phyloP scores from a whole-genome alignment of 2,329 filamentous ascomycete species.

The Fusarium brevicatenulatum region DNA sequence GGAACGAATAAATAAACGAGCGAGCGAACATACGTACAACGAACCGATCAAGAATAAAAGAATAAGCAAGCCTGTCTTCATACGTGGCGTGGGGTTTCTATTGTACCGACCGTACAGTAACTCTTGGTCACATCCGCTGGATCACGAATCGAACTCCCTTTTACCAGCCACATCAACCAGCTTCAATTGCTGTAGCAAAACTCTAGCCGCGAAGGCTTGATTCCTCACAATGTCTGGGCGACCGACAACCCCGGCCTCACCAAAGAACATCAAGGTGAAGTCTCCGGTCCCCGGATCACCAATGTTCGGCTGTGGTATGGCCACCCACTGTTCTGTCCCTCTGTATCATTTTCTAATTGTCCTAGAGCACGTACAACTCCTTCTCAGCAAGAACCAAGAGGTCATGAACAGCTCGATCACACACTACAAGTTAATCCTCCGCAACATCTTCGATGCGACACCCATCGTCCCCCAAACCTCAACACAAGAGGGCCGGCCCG shows the following conservation, averaged over 20 bases:
- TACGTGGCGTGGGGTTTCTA: not conserved
- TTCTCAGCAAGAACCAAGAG: conserved; percentile 70
- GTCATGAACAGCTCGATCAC: conserved; percentile 74
- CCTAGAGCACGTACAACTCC: conserved; percentile 76
- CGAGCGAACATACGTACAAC: not conserved
- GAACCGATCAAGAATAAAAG: not conserved
- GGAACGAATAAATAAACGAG: not conserved
- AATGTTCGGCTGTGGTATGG: conserved; percentile 72
- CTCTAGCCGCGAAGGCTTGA: conserved; percentile 1
- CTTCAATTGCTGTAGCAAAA: not conserved
- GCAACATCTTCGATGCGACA: conserved; percentile 74
- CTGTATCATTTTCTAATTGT: conserved; percentile 43
- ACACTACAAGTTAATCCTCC: conserved; percentile 77
- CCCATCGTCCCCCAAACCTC: conserved; percentile 73
- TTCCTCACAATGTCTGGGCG: conserved; percentile 55
- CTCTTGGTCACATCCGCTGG: not conserved
- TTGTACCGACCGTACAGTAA: not conserved
- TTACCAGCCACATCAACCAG: not conserved
- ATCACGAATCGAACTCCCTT: conserved; percentile 6
- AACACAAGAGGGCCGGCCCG: conserved; percentile 64
- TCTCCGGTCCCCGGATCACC: conserved; percentile 67
- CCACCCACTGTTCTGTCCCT: not conserved
- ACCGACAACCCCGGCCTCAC: conserved; percentile 62
- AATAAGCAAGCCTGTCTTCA: not conserved
- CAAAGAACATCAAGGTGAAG: conserved; percentile 69